Base-by-base conservation (phyloP, 192 early-diverging fungal species). In the Coemansia sp. region DNA sequence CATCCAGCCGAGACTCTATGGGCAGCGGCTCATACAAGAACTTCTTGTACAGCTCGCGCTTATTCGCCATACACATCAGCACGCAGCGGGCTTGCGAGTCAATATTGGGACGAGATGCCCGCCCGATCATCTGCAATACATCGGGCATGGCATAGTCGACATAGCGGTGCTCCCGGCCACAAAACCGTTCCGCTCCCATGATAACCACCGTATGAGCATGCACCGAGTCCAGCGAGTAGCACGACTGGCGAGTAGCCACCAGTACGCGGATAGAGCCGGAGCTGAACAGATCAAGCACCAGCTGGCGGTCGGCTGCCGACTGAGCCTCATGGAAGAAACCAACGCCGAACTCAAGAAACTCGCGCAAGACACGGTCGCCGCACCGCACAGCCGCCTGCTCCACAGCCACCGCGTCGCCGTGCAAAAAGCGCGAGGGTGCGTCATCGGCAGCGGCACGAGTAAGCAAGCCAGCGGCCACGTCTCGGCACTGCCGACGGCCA, bases 81-180 rank as follows among this genome's bases (percentile, higher is more conserved):
- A 95, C 86, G 54, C 93, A 94, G 17, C 81, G 71, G 66, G 53
- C 23, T 16, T 45, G 43, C 18, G 18, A 11, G 43, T 16, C 16
- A 11, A 20, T 7, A 18, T 21, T 21, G 5, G 43, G 6, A 11
- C 17, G 4, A 88, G 87, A 5, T 84, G 71, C 94, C 11, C 93
- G 83, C 5, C 97, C 97, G 87, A 97, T 91, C 97, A 99, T 99
- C 74, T 99, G 94, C 53, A 98, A 75, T 40, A 98, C 89, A 50
- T 98, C 97, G 1, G 93, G 90, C 17, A 97, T 89, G 8, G 90
- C 82, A 65, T 96, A 99, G 61, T 99, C 97, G 0, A 85, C 84
- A 83, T 99, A 98, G 9, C 93, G 85, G 64, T 98, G 96, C 65
- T 94, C 92, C 65, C 91, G 90, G 16, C 93, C 94, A 50, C 91